Conservation (phyloP, 176 grass and related monocot genomes). For the Avena atlantica region DNA sequence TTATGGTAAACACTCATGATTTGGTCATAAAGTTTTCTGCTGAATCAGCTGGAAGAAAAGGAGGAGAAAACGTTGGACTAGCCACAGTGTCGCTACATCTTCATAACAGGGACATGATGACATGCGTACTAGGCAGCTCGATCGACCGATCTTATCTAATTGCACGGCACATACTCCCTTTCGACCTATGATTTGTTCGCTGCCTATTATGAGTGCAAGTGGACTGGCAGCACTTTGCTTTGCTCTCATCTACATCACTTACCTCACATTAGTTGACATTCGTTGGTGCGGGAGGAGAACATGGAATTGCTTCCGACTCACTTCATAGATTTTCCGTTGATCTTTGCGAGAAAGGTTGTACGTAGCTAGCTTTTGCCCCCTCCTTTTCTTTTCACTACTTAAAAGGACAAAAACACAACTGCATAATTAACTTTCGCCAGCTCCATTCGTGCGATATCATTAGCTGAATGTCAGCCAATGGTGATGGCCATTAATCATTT, state of each 20-base stretch:
- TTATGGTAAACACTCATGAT: not conserved
- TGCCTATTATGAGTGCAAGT: conserved; percentile 40
- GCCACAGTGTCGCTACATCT: not conserved
- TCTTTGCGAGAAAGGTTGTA: conserved; percentile 39
- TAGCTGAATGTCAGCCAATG: conserved; percentile 16
- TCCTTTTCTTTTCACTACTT: conserved; percentile 30
- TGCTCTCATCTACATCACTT: conserved; percentile 47
- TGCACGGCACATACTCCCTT: not conserved
- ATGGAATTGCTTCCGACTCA: conserved; percentile 63
- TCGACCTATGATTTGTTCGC: conserved; percentile 14
- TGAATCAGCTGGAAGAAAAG: not conserved
- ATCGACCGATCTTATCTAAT: conserved; percentile 7
- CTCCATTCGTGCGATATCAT: conserved; percentile 38
- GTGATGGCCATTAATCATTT: conserved; percentile 1
- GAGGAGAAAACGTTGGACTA: not conserved
- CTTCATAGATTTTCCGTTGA: conserved; percentile 51
- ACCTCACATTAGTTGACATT: conserved; percentile 54
- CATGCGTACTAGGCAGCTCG: not conserved
- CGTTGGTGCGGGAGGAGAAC: conserved; percentile 40
- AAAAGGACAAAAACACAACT: conserved; percentile 20
- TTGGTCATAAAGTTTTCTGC: not conserved
- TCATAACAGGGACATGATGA: conserved; percentile 24
- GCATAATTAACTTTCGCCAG: conserved; percentile 20
- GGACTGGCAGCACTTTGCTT: conserved; percentile 23
- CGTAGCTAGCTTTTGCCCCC: not conserved